These are phyloP conservation scores for Ophiosphaerella herpotricha DNA, from an alignment of 2,329 filamentous ascomycete genomes.

Conservation along the genomic window DNA sequence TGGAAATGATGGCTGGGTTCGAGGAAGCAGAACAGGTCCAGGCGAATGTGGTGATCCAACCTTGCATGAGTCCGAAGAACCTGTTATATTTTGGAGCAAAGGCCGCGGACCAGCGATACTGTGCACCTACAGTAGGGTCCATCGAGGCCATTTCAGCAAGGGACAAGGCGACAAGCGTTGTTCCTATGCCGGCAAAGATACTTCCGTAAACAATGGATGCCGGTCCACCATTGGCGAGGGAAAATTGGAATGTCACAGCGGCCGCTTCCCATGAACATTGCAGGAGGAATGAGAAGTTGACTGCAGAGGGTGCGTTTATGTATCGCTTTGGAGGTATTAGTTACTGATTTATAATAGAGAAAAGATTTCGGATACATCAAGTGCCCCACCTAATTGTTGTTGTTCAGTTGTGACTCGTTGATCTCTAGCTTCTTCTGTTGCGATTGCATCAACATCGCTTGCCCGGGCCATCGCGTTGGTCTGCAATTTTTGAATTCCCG, in stretches of 20 bases:
- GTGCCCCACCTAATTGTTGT: no score
- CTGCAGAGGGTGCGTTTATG: slow-evolving; percentile 26
- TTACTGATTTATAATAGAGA: no score
- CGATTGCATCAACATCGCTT: no score
- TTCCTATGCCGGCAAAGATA: slow-evolving; percentile 30
- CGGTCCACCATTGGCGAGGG: slow-evolving; percentile 33
- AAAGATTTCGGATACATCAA: no score
- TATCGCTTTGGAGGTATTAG: slow-evolving; percentile 16
- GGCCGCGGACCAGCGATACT: slow-evolving; percentile 33
- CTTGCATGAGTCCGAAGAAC: slow-evolving; percentile 35
- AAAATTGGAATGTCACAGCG: slow-evolving; percentile 30
- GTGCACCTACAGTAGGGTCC: slow-evolving; percentile 36
- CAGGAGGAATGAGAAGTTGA: slow-evolving; percentile 31
- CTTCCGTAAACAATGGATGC: slow-evolving; percentile 33
- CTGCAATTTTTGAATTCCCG: no score
- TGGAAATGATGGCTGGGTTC: slow-evolving; percentile 32
- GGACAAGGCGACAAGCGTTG: slow-evolving; percentile 37
- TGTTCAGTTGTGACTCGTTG: no score
- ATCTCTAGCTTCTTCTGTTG: no score
- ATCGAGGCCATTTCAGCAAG: slow-evolving; percentile 37
- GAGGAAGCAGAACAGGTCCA: slow-evolving; percentile 41
- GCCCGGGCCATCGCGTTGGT: no score
- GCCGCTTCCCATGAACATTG: slow-evolving; percentile 34
- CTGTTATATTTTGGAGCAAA: slow-evolving; percentile 27
- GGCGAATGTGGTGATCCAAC: slow-evolving; percentile 48